Evolutionary conservation across 768 basidiomycete species (phyloP).

Genomic region (Boletus rex-veris): DNA sequence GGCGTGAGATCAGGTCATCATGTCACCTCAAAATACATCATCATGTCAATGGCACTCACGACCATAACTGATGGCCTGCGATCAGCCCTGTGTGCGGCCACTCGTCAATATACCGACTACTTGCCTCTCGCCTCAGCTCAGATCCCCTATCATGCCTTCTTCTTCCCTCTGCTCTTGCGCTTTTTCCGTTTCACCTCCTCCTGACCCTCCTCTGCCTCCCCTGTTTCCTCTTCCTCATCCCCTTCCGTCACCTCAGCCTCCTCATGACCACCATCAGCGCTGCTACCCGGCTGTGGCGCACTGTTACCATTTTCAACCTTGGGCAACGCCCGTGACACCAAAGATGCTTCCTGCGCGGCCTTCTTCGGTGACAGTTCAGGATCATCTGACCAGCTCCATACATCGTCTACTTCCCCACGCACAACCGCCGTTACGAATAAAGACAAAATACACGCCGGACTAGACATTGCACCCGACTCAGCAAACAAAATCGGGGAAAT

Average conservation of each 20-base stretch:
- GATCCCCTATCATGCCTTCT: constrained; percentile 5
- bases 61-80: not conserved
- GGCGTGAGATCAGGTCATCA: constrained; percentile 11
- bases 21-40: constrained; percentile 7
- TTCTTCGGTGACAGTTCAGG: constrained; percentile 28
- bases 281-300: constrained; percentile 14
- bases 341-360: constrained; percentile 7
- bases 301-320: constrained; percentile 15
- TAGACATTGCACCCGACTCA: constrained; percentile 24
- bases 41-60: not conserved
- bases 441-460: constrained; percentile 74
- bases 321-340: constrained; percentile 11
- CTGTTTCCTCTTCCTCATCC: constrained; percentile 9
- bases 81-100: constrained; percentile 11
- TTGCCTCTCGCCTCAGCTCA: not conserved
- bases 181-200: constrained; percentile 14
- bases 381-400: constrained; percentile 73
- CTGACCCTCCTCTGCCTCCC: not conserved
- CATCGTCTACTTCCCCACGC: constrained; percentile 66
- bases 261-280: constrained; percentile 14
- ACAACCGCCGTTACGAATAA: constrained; percentile 55
- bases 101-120: constrained; percentile 1
- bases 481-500: not conserved
- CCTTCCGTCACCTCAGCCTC: constrained; percentile 4
- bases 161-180: constrained; percentile 21